These are phyloP conservation scores for Perilla frutescens DNA, from an alignment of 257 asterid species.

Conservation along the genomic window DNA sequence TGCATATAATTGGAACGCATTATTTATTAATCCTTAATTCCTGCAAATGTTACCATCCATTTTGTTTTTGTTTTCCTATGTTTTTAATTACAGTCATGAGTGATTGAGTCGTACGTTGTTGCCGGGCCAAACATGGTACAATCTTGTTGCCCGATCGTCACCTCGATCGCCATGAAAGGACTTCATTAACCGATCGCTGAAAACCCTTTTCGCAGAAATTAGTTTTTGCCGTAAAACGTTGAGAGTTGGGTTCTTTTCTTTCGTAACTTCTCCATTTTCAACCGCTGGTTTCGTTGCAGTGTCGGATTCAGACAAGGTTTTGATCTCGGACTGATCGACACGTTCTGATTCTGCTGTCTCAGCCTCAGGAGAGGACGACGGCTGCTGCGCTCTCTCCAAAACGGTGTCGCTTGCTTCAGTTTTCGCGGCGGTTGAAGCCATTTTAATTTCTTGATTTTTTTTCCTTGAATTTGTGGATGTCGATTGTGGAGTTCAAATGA, in stretches of 20 bases:
- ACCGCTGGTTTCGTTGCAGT: not conserved
- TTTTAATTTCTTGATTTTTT: not conserved
- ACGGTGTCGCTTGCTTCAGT: conserved; percentile 7
- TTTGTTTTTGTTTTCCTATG: no score
- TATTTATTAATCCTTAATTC: not conserved
- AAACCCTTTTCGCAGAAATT: not conserved
- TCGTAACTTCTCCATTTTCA: not conserved
- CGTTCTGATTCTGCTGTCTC: not conserved
- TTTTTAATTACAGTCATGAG: not conserved
- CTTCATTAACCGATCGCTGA: conserved; percentile 13
- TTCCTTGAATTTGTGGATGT: not conserved
- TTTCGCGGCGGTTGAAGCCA: not conserved
- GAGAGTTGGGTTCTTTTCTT: conserved; percentile 7
- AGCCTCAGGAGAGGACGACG: no score
- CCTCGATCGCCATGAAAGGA: conserved; percentile 16
- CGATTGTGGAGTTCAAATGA: not conserved
- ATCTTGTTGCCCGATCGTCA: conserved; percentile 28
- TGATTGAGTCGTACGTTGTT: conserved; percentile 33
- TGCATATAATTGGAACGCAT: not conserved
- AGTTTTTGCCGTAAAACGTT: conserved; percentile 4
- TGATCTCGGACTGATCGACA: not conserved
- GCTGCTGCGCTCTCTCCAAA: not conserved
- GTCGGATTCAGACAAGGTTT: conserved; percentile 3
- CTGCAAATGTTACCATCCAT: not conserved
- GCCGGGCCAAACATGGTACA: conserved; percentile 51